Conservation (phyloP, 441 rosid genomes). For the Eutrema salsugineum region DNA sequence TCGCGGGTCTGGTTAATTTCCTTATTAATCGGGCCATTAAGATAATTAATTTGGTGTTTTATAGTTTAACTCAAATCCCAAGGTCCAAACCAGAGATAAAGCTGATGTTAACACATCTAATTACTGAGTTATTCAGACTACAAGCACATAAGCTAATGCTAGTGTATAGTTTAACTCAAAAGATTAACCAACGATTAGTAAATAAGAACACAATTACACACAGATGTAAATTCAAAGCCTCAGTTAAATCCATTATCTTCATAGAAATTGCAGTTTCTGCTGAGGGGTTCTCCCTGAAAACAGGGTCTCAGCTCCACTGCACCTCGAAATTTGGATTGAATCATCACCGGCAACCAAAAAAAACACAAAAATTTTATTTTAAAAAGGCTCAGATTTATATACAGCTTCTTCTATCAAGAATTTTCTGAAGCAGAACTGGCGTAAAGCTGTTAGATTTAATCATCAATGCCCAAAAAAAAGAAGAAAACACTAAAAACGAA, state of each 20-base stretch:
- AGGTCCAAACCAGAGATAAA: background rate
- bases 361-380: background rate
- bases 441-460: slow-evolving; percentile 52
- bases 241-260: slow-evolving; percentile 34
- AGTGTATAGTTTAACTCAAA: background rate
- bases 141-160: background rate
- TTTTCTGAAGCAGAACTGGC: slow-evolving; percentile 99
- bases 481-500: background rate
- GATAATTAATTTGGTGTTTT: background rate
- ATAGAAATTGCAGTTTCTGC: slow-evolving; percentile 42
- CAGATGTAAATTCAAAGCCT: background rate
- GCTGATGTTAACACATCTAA: background rate
- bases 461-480: slow-evolving; percentile 47
- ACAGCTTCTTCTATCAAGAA: slow-evolving; percentile 89
- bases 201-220: no score
- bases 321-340: slow-evolving; percentile 44
- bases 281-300: slow-evolving; percentile 75
- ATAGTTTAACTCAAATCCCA: background rate
- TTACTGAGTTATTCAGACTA: background rate
- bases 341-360: slow-evolving; percentile 34
- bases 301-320: slow-evolving; percentile 69
- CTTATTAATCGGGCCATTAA: background rate
- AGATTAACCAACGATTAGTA: background rate
- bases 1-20: no score
- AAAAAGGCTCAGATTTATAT: slow-evolving; percentile 46